Evolutionary conservation across 1,284 basidiomycete genomes (phyloP).

Genomic region (Moesziomyces globuligerus): DNA sequence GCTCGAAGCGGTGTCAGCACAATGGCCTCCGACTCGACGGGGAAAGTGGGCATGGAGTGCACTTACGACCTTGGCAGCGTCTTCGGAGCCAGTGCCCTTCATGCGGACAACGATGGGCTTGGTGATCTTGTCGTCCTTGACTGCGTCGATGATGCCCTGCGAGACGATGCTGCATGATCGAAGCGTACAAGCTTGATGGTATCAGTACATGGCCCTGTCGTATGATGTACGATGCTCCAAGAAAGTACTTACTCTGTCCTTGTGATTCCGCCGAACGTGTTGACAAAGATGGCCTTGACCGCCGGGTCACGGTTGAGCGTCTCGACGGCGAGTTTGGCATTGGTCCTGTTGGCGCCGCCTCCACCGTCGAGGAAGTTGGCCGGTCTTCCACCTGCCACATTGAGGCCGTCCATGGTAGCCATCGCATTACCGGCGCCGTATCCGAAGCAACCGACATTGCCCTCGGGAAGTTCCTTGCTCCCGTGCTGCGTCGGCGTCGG

Average conservation of each 20-base stretch:
- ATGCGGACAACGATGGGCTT: conserved; percentile 54
- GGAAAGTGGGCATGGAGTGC: too few species aligned
- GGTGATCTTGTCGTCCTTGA: conserved; percentile 48
- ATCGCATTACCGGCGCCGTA: conserved; percentile 60
- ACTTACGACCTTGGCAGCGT: conserved; percentile 41
- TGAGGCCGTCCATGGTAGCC: conserved; percentile 58
- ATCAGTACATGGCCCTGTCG: too few species aligned
- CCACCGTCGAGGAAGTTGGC: conserved; percentile 61
- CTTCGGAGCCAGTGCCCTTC: conserved; percentile 51
- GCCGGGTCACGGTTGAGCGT: conserved; percentile 50
- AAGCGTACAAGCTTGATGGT: background rate
- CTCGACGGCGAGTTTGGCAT: conserved; percentile 52
- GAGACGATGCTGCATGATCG: conserved; percentile 31
- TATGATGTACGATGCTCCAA: too few species aligned
- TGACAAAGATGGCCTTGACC: conserved; percentile 58
- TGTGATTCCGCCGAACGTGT: conserved; percentile 57
- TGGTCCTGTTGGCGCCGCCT: conserved; percentile 49
- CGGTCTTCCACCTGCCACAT: conserved; percentile 44
- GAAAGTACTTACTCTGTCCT: conserved; percentile 41
- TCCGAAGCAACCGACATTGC: conserved; percentile 56
- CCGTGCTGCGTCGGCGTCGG: conserved; percentile 11
- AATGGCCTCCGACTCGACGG: background rate
- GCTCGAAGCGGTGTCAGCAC: too few species aligned
- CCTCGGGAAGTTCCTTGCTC: conserved; percentile 17
- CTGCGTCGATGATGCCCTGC: conserved; percentile 54